Base-by-base conservation (phyloP, 139 green algal genomes). In the Coccomyxa sp. region DNA sequence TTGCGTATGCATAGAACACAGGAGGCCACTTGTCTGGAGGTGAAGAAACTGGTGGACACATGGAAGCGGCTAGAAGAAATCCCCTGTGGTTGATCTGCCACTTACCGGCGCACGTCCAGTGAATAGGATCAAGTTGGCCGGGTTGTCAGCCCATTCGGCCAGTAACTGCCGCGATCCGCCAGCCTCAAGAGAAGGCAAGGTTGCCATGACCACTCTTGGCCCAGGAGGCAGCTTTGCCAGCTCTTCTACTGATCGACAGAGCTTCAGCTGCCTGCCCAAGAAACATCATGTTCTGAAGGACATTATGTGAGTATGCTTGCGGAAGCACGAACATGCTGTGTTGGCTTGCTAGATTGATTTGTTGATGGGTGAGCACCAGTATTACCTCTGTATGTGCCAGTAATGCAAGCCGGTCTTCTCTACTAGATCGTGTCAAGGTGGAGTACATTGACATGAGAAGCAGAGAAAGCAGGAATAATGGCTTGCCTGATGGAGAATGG, bases 141-240 rank as follows among this genome's bases (percentile, higher is more conserved):
- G 81, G 81, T 97, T 84, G 7, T n/a, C 28, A 4, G 91, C 94
- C 95, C 94, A 98, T 13, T 97, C 87, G 18, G 92, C 86, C 68
- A 98, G 91, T 71, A 99, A 85, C 68, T 96, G 67, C 13, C 92
- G 81, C 3, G 93, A 81, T 45, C 88, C 76, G 31, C 96, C 96
- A 0, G 51, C 58, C 59, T 97, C 92, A 23, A 98, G 81, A 28
- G 79, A 91, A 57, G 83, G 86, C 45, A 90, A 75, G 11, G 89
- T 93, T 1, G 96, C 94, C 27, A 98, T 88, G n/a, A 98, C 95
- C 31, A 98, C 92, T 87, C 89, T 92, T 51, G 93, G 92, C 13
- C 89, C 91, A 77, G 76, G 74, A 59, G 84, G 85, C 57, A 91
- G 86, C 71, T 77, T 71, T 13, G 77, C 76, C 57, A 95, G 87